Evolutionary conservation across 805 yeast species (phyloP).

Genomic region (Metschnikowia kunwiensis): DNA sequence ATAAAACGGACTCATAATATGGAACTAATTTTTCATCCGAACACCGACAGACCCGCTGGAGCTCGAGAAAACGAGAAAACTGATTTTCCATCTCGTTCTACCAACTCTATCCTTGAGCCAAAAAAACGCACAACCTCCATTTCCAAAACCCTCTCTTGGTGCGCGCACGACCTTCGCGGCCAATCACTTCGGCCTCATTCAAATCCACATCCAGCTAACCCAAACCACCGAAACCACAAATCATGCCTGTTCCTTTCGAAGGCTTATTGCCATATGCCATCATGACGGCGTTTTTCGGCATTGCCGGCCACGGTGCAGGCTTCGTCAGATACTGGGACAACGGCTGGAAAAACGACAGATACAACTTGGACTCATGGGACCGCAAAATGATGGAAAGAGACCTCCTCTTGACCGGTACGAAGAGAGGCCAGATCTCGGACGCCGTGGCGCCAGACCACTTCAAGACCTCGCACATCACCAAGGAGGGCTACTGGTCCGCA

Average conservation of each 20-base stretch:
- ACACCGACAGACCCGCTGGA: too few species aligned
- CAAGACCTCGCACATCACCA: slow-evolving; percentile 52
- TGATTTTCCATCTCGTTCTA: too few species aligned
- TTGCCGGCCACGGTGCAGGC: slow-evolving; percentile 46
- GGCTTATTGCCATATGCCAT: slow-evolving; percentile 46
- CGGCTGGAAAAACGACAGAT: slow-evolving; percentile 48
- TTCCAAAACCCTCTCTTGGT: background rate
- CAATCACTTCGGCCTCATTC: slow-evolving; percentile 17
- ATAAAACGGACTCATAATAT: too few species aligned
- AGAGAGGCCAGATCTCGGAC: slow-evolving; percentile 63
- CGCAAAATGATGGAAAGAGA: slow-evolving; percentile 65
- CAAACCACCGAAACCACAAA: slow-evolving; percentile 9
- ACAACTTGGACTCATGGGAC: slow-evolving; percentile 43
- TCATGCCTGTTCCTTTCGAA: slow-evolving; percentile 48
- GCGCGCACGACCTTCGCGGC: slow-evolving; percentile 20
- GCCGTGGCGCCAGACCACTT: slow-evolving; percentile 74
- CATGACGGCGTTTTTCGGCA: slow-evolving; percentile 44
- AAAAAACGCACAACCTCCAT: background rate
- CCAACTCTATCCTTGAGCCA: background rate
- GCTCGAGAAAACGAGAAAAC: too few species aligned
- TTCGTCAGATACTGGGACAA: slow-evolving; percentile 47
- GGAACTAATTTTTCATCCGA: too few species aligned
- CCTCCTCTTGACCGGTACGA: slow-evolving; percentile 68
- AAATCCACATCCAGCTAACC: slow-evolving; percentile 6
- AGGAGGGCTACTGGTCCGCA: slow-evolving; percentile 44